Conservation (phyloP, 495 filamentous ascomycete genomes). For the Penicillium canariense region DNA sequence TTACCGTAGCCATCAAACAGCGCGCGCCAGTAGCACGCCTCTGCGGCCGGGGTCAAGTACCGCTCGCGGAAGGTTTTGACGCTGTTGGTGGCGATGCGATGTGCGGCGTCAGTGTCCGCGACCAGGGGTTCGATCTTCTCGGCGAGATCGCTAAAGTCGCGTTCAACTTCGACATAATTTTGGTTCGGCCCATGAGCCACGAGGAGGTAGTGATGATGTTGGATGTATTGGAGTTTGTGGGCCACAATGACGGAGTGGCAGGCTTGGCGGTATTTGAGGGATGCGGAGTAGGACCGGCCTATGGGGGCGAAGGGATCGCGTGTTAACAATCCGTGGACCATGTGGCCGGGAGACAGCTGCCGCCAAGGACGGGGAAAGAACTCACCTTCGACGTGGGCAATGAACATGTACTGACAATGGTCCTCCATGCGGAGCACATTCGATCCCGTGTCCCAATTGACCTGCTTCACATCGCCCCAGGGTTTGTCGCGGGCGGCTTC, state of each 20-base stretch:
- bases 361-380: too few species aligned
- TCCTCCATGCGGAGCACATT: conserved; percentile 51
- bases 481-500: conserved; percentile 45
- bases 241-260: conserved; percentile 59
- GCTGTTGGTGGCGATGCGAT: conserved; percentile 54
- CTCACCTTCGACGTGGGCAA: conserved; percentile 58
- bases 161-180: conserved; percentile 59
- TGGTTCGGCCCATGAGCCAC: conserved; percentile 50
- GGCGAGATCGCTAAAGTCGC: conserved; percentile 57
- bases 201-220: conserved; percentile 45
- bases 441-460: conserved; percentile 43
- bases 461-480: conserved; percentile 56
- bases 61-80: conserved; percentile 55
- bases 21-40: conserved; percentile 58
- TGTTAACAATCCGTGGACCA: not conserved
- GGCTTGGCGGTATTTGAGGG: conserved; percentile 58
- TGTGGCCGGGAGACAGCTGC: too few species aligned
- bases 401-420: conserved; percentile 57
- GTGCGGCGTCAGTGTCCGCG: conserved; percentile 40
- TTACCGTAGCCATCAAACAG: conserved; percentile 47
- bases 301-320: not conserved
- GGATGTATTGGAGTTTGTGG: conserved; percentile 46
- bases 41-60: conserved; percentile 57
- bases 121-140: conserved; percentile 50
- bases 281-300: conserved; percentile 54